Evolutionary conservation across 352 stramenopile genomes (phyloP).

Genomic region (Globisporangium okanoganense): DNA sequence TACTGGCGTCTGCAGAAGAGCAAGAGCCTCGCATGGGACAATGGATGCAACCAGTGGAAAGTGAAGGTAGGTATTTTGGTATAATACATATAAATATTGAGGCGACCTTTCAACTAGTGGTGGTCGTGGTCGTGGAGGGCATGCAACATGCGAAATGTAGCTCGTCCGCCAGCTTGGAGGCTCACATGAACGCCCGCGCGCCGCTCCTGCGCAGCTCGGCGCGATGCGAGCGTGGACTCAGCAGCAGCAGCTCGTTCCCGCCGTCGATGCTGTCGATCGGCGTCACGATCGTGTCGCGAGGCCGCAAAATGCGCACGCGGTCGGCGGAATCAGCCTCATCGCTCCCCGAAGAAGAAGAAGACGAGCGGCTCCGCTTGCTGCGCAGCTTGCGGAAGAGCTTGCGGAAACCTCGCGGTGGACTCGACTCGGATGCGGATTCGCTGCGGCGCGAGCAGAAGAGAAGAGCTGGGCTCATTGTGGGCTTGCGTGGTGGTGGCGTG

Average conservation of each 20-base stretch:
- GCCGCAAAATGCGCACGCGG: slow-evolving; percentile 28
- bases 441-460: slow-evolving; percentile 23
- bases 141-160: too few species aligned
- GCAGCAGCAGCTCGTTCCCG: neutral
- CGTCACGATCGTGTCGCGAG: slow-evolving; percentile 37
- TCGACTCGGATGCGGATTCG: slow-evolving; percentile 13
- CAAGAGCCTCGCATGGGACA: too few species aligned
- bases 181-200: slow-evolving; percentile 13
- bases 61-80: too few species aligned
- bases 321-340: slow-evolving; percentile 15
- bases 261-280: slow-evolving; percentile 14
- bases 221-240: neutral
- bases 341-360: neutral
- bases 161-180: neutral
- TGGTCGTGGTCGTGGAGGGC: neutral
- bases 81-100: too few species aligned
- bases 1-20: too few species aligned
- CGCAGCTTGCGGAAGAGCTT: slow-evolving; percentile 15
- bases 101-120: neutral
- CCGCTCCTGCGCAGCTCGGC: slow-evolving; percentile 1
- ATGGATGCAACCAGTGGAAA: too few species aligned
- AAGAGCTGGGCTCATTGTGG: slow-evolving; percentile 24
- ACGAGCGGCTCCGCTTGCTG: neutral
- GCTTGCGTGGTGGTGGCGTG: neutral
- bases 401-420: slow-evolving; percentile 18